Percentiles rank a stretch among this genome's conserved stretches.
phyloP scores from a whole-genome alignment of 805 yeast genomes.

The Metschnikowia santaceciliae region DNA sequence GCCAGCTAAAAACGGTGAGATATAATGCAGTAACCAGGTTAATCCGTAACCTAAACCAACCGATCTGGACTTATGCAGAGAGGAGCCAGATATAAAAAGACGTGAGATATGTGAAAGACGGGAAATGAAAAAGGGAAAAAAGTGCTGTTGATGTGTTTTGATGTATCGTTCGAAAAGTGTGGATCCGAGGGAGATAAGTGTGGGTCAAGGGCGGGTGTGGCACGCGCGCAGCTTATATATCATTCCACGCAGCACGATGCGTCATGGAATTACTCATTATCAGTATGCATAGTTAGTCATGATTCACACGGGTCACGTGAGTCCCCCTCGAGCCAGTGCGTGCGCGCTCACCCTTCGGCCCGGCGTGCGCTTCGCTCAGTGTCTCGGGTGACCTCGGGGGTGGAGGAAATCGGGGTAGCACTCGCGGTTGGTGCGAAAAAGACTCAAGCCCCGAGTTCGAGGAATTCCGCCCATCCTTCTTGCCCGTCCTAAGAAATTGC shows the following conservation, averaged over 20 bases:
- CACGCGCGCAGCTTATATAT: constrained; percentile 1
- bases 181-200: not conserved
- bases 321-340: not conserved
- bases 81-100: not conserved
- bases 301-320: constrained; percentile 2
- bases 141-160: not conserved
- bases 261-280: constrained; percentile 5
- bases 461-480: not conserved
- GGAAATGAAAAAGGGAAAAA: not conserved
- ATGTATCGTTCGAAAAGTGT: not conserved
- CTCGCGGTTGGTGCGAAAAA: not conserved
- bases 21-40: not conserved
- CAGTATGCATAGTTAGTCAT: constrained; percentile 3
- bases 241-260: constrained; percentile 5
- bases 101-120: not conserved
- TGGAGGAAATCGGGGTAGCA: no score
- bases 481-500: not conserved
- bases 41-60: not conserved
- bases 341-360: no score
- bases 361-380: no score
- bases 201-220: constrained; percentile 1
- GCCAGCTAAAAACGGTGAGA: constrained; percentile 2
- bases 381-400: no score
- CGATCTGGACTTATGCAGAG: not conserved
- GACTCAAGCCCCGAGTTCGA: not conserved